phyloP scores from a whole-genome alignment of 1,284 basidiomycete genomes.

The Flammula alnicola region DNA sequence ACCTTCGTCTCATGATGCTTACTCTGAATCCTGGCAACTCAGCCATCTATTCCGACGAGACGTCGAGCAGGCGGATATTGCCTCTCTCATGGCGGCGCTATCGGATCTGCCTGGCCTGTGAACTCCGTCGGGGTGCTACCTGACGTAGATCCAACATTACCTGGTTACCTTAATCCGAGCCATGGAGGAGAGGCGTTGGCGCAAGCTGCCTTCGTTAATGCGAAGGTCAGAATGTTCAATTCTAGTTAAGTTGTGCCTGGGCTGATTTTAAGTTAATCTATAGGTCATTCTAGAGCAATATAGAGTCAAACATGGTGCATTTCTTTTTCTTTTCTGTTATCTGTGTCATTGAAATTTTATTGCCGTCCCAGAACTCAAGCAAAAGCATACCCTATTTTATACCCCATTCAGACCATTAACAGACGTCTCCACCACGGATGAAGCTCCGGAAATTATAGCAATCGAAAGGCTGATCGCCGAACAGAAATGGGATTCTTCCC shows the following conservation, averaged over 20 bases:
- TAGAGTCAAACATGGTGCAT: constrained; percentile 73
- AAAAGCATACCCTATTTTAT: constrained; percentile 61
- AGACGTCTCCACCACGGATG: constrained; percentile 21
- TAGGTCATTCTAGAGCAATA: constrained; percentile 83
- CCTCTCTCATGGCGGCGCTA: constrained; percentile 78
- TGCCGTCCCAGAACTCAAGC: constrained; percentile 59
- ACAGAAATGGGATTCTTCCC: constrained; percentile 54
- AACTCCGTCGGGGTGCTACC: constrained; percentile 80
- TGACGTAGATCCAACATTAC: constrained; percentile 59
- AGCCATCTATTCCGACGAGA: constrained; percentile 66
- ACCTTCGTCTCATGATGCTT: constrained; percentile 69
- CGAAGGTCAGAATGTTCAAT: constrained; percentile 46
- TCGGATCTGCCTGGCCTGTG: constrained; percentile 75
- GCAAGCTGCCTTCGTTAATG: constrained; percentile 70
- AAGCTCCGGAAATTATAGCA: constrained; percentile 36
- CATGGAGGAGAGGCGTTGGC: constrained; percentile 47
- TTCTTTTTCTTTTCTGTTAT: background rate
- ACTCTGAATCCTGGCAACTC: constrained; percentile 68
- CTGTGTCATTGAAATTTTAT: background rate
- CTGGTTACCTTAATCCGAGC: constrained; percentile 56
- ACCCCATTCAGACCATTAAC: constrained; percentile 58
- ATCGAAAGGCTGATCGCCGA: constrained; percentile 51
- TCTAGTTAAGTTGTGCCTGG: background rate
- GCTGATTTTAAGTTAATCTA: constrained; percentile 1
- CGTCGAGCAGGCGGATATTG: constrained; percentile 85